phyloP scores from a whole-genome alignment of 495 filamentous ascomycete genomes.

The Massariosphaeria phaeospora region DNA sequence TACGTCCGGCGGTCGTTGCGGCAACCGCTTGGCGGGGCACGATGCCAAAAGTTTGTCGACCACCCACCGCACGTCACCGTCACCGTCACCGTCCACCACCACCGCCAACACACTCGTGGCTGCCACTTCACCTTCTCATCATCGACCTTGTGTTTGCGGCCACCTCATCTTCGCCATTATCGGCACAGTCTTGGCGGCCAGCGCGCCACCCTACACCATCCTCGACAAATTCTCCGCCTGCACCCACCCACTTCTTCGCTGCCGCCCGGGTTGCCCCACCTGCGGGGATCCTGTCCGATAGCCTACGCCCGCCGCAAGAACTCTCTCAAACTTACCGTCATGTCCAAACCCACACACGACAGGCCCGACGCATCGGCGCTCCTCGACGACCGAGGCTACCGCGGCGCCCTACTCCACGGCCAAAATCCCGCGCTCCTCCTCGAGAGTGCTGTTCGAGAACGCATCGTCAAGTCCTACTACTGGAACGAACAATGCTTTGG shows the following conservation, averaged over 20 bases:
- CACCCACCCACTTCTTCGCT: no score
- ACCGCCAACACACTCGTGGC: not conserved
- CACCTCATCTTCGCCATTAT: no score
- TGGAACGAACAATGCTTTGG: slow-evolving; percentile 99
- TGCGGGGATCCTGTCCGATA: no score
- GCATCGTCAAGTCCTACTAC: slow-evolving; percentile 90
- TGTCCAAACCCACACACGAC: slow-evolving; percentile 35
- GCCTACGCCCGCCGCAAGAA: no score
- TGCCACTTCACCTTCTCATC: no score
- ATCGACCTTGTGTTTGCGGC: no score
- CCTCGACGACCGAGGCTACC: slow-evolving; percentile 52
- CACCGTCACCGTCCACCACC: not conserved
- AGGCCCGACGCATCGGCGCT: slow-evolving; percentile 44
- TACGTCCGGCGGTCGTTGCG: not conserved
- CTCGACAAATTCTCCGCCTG: no score
- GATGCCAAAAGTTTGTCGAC: not conserved
- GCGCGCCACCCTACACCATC: not conserved
- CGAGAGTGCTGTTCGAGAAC: slow-evolving; percentile 88
- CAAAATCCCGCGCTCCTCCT: slow-evolving; percentile 85
- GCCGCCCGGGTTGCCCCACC: no score
- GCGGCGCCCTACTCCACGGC: slow-evolving; percentile 62
- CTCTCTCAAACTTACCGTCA: no score
- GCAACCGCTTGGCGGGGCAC: not conserved
- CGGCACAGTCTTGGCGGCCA: no score
- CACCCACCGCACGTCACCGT: not conserved